Evolutionary conservation across 2,329 filamentous ascomycete species (phyloP).

Genomic region (Aspergillus oerlinghausenensis): DNA sequence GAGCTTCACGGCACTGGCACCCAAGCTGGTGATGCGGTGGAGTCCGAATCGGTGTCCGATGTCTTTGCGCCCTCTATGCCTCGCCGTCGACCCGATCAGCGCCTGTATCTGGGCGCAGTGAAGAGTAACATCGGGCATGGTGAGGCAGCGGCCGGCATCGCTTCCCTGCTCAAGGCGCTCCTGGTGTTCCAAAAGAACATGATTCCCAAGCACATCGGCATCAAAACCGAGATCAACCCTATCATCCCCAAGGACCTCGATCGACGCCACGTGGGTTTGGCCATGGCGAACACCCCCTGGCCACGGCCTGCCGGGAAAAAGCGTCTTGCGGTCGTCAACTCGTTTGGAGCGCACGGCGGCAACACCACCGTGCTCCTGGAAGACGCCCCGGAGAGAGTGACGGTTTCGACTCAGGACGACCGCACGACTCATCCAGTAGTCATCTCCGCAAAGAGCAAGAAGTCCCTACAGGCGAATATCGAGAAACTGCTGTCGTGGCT

Average conservation of each 20-base stretch:
- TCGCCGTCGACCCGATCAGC: slow-evolving; percentile 35
- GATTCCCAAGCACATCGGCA: slow-evolving; percentile 32
- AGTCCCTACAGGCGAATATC: slow-evolving; percentile 48
- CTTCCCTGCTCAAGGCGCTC: slow-evolving; percentile 32
- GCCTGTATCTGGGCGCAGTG: slow-evolving; percentile 58
- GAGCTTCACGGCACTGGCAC: slow-evolving; percentile 42
- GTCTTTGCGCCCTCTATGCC: slow-evolving; percentile 35
- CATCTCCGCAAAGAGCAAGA: slow-evolving; percentile 50
- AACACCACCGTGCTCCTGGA: slow-evolving; percentile 66
- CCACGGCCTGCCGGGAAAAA: slow-evolving; percentile 23
- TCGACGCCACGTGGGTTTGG: slow-evolving; percentile 41
- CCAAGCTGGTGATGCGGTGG: slow-evolving; percentile 37
- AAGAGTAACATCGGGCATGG: slow-evolving; percentile 63
- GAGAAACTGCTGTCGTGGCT: slow-evolving; percentile 48
- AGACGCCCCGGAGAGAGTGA: slow-evolving; percentile 43
- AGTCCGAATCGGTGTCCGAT: slow-evolving; percentile 33
- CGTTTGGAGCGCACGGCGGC: slow-evolving; percentile 66
- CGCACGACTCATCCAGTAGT: slow-evolving; percentile 52
- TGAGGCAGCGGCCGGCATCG: slow-evolving; percentile 56
- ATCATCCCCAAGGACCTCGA: slow-evolving; percentile 42
- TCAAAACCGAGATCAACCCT: slow-evolving; percentile 43
- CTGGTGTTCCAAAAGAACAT: slow-evolving; percentile 35
- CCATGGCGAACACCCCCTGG: slow-evolving; percentile 44
- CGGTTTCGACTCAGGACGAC: slow-evolving; percentile 31
- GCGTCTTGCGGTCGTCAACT: slow-evolving; percentile 54